phyloP scores from a whole-genome alignment of 2,329 filamentous ascomycete genomes.

The Claviceps sp. region DNA sequence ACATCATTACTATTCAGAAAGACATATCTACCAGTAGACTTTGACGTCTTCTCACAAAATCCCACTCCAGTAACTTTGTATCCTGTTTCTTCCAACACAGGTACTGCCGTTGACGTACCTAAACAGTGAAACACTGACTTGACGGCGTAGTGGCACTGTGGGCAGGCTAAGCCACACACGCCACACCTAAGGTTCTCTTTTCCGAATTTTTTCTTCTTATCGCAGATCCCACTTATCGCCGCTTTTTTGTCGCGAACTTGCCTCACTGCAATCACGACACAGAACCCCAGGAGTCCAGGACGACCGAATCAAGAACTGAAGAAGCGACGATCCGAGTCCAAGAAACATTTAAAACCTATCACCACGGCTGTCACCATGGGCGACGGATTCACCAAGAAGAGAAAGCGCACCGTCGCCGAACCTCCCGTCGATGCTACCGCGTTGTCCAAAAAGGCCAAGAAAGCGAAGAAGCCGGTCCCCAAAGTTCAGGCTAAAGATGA shows the following conservation, averaged over 20 bases:
- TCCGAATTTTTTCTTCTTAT: constrained; percentile 6
- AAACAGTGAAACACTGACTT: too few relatives aligned
- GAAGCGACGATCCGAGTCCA: neutral
- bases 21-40: too few relatives aligned
- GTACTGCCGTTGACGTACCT: too few relatives aligned
- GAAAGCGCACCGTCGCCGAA: constrained; percentile 25
- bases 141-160: too few relatives aligned
- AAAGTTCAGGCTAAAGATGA: constrained; percentile 16
- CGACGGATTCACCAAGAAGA: constrained; percentile 28
- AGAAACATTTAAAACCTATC: neutral
- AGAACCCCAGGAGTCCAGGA: neutral
- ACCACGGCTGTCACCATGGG: constrained; percentile 16
- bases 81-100: too few relatives aligned
- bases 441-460: constrained; percentile 26
- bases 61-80: too few relatives aligned
- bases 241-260: constrained; percentile 1
- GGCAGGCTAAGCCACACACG: too few relatives aligned
- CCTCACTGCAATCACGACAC: neutral
- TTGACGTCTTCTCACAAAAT: too few relatives aligned
- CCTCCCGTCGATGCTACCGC: constrained; percentile 11
- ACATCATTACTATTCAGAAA: too few relatives aligned
- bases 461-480: constrained; percentile 23
- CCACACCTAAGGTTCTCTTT: too few relatives aligned
- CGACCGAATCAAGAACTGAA: neutral
- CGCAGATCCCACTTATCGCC: constrained; percentile 3